A percentile compares a stretch with the other conserved stretches of the same genome.
Conservation (phyloP, 441 rosid species). For the Arabidopsis lyrata region DNA sequence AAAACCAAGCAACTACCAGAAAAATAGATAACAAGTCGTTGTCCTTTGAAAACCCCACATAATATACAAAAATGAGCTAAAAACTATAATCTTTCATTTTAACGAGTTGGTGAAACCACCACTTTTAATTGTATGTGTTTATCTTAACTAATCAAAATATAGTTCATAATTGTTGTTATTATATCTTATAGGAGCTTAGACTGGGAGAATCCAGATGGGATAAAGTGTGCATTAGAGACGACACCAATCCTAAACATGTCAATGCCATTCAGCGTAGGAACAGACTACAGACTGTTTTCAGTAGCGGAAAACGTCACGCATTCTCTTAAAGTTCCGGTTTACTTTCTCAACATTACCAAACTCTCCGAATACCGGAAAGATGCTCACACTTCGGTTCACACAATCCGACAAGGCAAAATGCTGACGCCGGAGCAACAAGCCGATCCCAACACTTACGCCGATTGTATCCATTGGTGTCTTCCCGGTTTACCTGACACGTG, state of each 20-base stretch:
- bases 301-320: constrained; percentile 58
- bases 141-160: neutral
- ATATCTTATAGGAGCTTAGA: constrained; percentile 67
- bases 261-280: constrained; percentile 64
- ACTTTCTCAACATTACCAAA: constrained; percentile 67
- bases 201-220: constrained; percentile 82
- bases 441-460: constrained; percentile 75
- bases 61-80: neutral
- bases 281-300: constrained; percentile 68
- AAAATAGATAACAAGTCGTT: constrained; percentile 28
- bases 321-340: constrained; percentile 62
- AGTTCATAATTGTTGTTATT: neutral
- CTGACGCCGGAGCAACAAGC: constrained; percentile 75
- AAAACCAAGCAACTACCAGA: constrained; percentile 36
- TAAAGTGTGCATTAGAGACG: constrained; percentile 79
- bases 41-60: constrained; percentile 11
- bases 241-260: constrained; percentile 64
- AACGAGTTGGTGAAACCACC: constrained; percentile 50
- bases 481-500: constrained; percentile 84
- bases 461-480: constrained; percentile 89
- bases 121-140: neutral
- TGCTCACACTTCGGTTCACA: constrained; percentile 88
- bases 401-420: constrained; percentile 85
- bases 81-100: neutral
- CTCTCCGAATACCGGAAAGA: constrained; percentile 86